phyloP scores from a whole-genome alignment of 371 early-diverging fungal species.

The Mortierella polycephala region DNA sequence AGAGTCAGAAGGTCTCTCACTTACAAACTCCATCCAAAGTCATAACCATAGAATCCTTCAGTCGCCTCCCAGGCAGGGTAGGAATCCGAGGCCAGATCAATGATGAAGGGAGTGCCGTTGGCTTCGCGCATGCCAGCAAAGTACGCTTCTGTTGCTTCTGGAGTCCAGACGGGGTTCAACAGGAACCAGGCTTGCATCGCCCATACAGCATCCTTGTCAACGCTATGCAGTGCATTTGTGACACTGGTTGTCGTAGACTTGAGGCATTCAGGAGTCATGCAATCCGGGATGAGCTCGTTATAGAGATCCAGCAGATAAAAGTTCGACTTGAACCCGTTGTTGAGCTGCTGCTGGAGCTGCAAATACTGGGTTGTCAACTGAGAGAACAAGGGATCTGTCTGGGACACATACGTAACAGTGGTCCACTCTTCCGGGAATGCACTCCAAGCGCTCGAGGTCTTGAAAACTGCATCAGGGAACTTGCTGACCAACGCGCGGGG shows the following conservation, averaged over 20 bases:
- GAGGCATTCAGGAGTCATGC: conserved; percentile 29
- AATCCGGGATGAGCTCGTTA: conserved; percentile 42
- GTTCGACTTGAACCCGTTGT: conserved; percentile 26
- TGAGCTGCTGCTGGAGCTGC: conserved; percentile 32
- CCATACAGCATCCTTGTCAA: conserved; percentile 42
- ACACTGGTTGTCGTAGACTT: conserved; percentile 25
- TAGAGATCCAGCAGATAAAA: conserved; percentile 43
- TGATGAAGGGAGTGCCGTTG: conserved; percentile 23
- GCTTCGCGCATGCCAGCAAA: conserved; percentile 33
- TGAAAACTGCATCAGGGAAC: conserved; percentile 33
- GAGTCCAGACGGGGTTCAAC: conserved; percentile 26
- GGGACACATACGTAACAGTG: conserved; percentile 38
- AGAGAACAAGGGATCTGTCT: conserved; percentile 39
- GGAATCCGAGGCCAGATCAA: conserved; percentile 39
- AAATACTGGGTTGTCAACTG: conserved; percentile 22
- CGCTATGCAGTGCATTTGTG: conserved; percentile 28
- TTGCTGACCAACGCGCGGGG: conserved; percentile 20
- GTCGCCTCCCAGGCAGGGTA: conserved; percentile 20
- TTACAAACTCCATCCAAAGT: conserved; percentile 52
- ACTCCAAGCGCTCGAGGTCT: conserved; percentile 32
- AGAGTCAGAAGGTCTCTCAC: background rate
- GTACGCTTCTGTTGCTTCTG: conserved; percentile 23
- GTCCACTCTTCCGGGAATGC: conserved; percentile 31
- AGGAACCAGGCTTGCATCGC: conserved; percentile 53
- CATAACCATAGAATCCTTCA: conserved; percentile 33